Conservation (phyloP, 345 rosid genomes). For the Eucalyptus microcorys region DNA sequence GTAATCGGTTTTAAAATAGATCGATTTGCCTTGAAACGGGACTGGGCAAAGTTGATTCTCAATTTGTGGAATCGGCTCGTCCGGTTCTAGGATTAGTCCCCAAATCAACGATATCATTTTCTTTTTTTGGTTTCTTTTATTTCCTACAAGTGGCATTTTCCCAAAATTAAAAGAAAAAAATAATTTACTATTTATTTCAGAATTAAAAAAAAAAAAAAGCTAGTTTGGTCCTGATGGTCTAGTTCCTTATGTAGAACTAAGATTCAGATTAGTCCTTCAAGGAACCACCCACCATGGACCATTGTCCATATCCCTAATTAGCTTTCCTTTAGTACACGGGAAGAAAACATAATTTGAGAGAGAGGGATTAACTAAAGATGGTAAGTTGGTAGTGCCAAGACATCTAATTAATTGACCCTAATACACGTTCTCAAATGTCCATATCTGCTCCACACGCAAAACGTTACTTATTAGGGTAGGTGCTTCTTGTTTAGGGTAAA, state of each 20-base stretch:
- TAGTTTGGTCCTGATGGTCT: neutral
- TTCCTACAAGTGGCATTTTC: neutral
- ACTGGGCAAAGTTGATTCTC: rapidly evolving
- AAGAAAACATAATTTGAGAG: neutral
- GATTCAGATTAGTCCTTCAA: rapidly evolving
- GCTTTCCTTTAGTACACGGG: neutral
- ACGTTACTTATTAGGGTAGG: neutral
- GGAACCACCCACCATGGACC: neutral
- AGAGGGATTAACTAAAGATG: neutral
- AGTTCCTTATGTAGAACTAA: neutral
- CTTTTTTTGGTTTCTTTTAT: neutral
- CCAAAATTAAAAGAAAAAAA: neutral
- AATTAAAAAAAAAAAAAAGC: neutral
- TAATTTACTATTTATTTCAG: neutral
- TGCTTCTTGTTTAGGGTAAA: neutral
- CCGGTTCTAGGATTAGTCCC: neutral
- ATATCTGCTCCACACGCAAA: neutral
- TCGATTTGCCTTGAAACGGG: rapidly evolving
- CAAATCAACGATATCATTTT: rapidly evolving
- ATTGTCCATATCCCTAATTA: neutral
- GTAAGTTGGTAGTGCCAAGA: neutral
- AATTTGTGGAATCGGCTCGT: rapidly evolving
- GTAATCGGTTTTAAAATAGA: neutral
- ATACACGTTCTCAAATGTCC: neutral
- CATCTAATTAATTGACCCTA: neutral